Conservation (phyloP, 192 early-diverging fungal genomes). For the Umbelopsis sp. region DNA sequence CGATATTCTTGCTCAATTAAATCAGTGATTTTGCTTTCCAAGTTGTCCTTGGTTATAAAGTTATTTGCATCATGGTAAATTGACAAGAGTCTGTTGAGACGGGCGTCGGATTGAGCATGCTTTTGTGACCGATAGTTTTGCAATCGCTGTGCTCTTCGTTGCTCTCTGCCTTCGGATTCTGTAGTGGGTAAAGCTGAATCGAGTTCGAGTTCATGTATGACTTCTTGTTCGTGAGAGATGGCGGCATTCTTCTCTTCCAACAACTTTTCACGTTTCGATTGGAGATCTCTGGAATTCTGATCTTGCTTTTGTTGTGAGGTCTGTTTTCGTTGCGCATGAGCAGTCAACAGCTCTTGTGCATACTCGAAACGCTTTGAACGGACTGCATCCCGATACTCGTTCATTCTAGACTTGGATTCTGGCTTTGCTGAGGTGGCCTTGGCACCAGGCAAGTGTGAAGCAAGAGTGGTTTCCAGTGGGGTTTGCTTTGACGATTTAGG, state of each 20-base stretch:
- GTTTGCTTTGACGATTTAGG: slow-evolving; percentile 21
- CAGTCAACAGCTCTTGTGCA: slow-evolving; percentile 38
- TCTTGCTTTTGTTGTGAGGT: slow-evolving; percentile 16
- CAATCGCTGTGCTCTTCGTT: slow-evolving; percentile 4
- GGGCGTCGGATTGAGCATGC: slow-evolving; percentile 20
- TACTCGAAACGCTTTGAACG: slow-evolving; percentile 30
- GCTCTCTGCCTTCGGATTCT: neutral
- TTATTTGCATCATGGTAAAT: slow-evolving; percentile 19
- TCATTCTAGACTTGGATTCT: slow-evolving; percentile 14
- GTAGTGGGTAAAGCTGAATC: neutral
- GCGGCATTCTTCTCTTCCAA: slow-evolving; percentile 10
- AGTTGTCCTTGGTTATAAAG: slow-evolving; percentile 21
- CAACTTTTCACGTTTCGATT: neutral
- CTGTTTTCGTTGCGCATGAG: slow-evolving; percentile 24
- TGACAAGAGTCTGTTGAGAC: slow-evolving; percentile 10
- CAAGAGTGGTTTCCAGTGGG: slow-evolving; percentile 24
- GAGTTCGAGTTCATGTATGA: slow-evolving; percentile 25
- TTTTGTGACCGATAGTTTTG: slow-evolving; percentile 6
- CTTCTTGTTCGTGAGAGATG: slow-evolving; percentile 31
- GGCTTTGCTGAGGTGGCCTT: neutral
- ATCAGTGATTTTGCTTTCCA: slow-evolving; percentile 20
- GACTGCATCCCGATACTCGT: slow-evolving; percentile 31
- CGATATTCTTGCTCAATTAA: neutral
- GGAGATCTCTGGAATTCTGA: neutral
- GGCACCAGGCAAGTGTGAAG: slow-evolving; percentile 23